A percentile compares a stretch with the other conserved stretches of the same genome.
These are phyloP conservation scores for Coemansia sp. DNA, from an alignment of 192 early-diverging fungal species.

Conservation along the genomic window DNA sequence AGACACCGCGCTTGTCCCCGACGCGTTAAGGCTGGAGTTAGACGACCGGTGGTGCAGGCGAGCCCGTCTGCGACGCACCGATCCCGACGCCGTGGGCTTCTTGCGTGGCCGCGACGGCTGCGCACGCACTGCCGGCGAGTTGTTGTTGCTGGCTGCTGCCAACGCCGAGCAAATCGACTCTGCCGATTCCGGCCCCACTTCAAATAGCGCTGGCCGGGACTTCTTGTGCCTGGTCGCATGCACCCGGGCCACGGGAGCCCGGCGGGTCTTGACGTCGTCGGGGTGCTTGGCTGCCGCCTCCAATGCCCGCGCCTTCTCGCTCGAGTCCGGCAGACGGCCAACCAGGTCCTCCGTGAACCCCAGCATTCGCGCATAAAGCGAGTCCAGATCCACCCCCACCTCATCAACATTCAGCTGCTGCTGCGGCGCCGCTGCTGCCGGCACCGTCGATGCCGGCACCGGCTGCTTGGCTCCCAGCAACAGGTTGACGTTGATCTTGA, in stretches of 20 bases:
- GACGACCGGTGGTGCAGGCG: constrained; percentile 35
- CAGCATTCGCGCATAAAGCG: constrained; percentile 53
- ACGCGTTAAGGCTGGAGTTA: constrained; percentile 14
- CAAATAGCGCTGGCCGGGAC: constrained; percentile 20
- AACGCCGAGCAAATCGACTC: constrained; percentile 36
- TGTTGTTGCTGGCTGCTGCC: constrained; percentile 4
- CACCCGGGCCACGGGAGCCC: background rate
- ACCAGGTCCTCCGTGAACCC: constrained; percentile 46
- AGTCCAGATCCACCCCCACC: constrained; percentile 37
- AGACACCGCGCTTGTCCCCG: background rate
- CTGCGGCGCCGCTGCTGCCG: background rate
- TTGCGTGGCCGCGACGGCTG: constrained; percentile 22
- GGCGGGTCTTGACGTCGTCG: background rate
- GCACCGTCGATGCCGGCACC: constrained; percentile 1
- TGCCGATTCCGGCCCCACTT: constrained; percentile 20
- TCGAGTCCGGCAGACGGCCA: constrained; percentile 6
- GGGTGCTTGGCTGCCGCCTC: too few species aligned
- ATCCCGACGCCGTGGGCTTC: constrained; percentile 29
- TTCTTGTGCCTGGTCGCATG: constrained; percentile 20
- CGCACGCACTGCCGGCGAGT: constrained; percentile 6
- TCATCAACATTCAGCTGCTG: constrained; percentile 18
- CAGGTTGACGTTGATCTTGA: constrained; percentile 45
- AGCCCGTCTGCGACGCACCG: constrained; percentile 41
- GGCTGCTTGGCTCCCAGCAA: constrained; percentile 26
- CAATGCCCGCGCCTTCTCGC: too few species aligned